Evolutionary conservation across 2,329 filamentous ascomycete genomes (phyloP), one percentile per base, ranked within the genome.

Genomic region (Cordyceps farinosa): DNA sequence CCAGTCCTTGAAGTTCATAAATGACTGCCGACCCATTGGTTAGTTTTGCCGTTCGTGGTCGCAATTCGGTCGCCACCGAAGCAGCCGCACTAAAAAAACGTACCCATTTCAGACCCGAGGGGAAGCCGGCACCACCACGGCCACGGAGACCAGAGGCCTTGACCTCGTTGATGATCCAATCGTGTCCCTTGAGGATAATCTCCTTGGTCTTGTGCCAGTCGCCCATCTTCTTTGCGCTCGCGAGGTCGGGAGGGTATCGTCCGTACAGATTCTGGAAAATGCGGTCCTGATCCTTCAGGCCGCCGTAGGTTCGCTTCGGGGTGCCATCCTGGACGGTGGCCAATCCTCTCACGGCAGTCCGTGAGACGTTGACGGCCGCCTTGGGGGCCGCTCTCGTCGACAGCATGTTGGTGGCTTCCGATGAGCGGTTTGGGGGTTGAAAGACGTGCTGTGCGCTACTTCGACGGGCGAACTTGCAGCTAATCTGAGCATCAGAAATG

Each of bases 1-100:
- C 95, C 95, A 99, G 72, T 92, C 95, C 81, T 97, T 97, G 84
- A 94, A 93, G 84, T 99, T 99, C 95, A 99, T 99, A 80, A 99
- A 99, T 56, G 93, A 97, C 92, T 96, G 59, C 50, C 65, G 63
- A 67, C 61, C 62, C 57, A 66, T 71, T 68, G 70, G 67, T 45
- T 54, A 53, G 64, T 65, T 61, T 15, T 62, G 48, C 36, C 29
- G 48, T 53, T 52, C 60, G 62, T 52, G 42, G 27, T 60, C 22
- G 57, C 47, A 57, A 22, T 22, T 61, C 59, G 54, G 54, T 61
- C 62, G n/a, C 38, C 13, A 51, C 22, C 32, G 36, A 29, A 51
- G 65, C 63, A 69, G 40, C 50, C 57, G 57, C 40, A 38, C 58
- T 53, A 61, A 30, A 60, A 61, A 30, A 60, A 82, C 87, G 70